phyloP scores from a whole-genome alignment of 495 filamentous ascomycete species.

The Filosporella fistucella region DNA sequence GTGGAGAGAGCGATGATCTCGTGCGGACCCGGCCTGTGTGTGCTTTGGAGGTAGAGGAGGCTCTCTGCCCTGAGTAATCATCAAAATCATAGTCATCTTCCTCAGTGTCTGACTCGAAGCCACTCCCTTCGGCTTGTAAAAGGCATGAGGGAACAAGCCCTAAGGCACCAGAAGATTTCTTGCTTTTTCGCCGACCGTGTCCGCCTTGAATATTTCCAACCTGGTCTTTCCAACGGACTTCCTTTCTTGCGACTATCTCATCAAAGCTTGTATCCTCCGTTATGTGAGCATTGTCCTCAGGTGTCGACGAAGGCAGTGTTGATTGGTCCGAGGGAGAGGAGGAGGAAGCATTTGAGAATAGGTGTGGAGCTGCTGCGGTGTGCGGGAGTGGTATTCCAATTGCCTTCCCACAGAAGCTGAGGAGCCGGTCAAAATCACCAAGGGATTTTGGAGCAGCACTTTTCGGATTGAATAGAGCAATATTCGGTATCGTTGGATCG shows the following conservation, averaged over 20 bases:
- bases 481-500: neutral
- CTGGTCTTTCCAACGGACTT: constrained; percentile 20
- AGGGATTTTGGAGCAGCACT: constrained; percentile 2
- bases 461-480: constrained; percentile 6
- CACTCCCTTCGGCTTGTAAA: too few relatives aligned
- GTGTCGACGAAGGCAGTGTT: constrained; percentile 8
- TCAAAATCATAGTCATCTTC: too few relatives aligned
- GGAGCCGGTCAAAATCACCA: constrained; percentile 18
- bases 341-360: neutral
- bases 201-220: constrained; percentile 4
- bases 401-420: constrained; percentile 6
- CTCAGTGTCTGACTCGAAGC: too few relatives aligned
- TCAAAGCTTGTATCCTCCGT: neutral
- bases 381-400: neutral
- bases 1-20: too few relatives aligned
- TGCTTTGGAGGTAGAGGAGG: too few relatives aligned
- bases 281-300: constrained; percentile 4
- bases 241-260: constrained; percentile 10
- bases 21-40: too few relatives aligned
- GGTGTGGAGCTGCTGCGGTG: neutral
- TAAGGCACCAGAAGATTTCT: too few relatives aligned
- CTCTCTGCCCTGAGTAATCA: too few relatives aligned
- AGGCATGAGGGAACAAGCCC: too few relatives aligned
- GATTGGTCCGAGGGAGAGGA: constrained; percentile 5
- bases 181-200: too few relatives aligned